phyloP scores from a whole-genome alignment of 1,284 basidiomycete genomes.

The Macrocystidia cucumis region DNA sequence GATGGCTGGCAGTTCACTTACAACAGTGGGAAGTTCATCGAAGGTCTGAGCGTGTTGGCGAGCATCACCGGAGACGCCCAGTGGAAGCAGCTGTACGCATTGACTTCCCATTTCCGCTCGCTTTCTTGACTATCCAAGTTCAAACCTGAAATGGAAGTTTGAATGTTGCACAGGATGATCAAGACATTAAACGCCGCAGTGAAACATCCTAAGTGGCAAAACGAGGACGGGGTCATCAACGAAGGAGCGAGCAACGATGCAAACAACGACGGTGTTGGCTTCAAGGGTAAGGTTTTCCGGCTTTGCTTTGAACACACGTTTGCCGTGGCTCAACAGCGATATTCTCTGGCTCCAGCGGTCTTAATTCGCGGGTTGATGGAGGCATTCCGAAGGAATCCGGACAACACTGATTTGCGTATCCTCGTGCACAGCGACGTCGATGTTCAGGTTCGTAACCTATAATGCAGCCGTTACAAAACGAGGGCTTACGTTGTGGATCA shows the following conservation, averaged over 20 bases:
- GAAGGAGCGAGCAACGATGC: conserved; percentile 30
- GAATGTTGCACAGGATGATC: conserved; percentile 28
- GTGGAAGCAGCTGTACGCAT: conserved; percentile 30
- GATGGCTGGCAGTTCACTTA: conserved; percentile 40
- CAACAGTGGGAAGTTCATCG: conserved; percentile 43
- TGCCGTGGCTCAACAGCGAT: not conserved
- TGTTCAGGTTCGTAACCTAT: conserved; percentile 30
- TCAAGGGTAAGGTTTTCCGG: conserved; percentile 32
- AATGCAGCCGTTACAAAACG: not conserved
- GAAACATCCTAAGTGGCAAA: conserved; percentile 35
- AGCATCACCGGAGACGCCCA: conserved; percentile 30
- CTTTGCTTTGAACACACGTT: not conserved
- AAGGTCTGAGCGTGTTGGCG: conserved; percentile 36
- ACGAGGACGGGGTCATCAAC: conserved; percentile 37
- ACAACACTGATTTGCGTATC: conserved; percentile 25
- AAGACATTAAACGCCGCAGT: conserved; percentile 28
- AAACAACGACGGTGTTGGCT: conserved; percentile 39
- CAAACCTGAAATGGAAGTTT: no score
- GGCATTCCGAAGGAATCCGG: conserved; percentile 27
- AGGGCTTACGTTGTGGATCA: conserved; percentile 11
- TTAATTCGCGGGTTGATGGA: conserved; percentile 40
- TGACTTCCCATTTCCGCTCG: not conserved
- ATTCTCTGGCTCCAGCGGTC: conserved; percentile 28
- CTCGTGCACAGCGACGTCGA: conserved; percentile 38
- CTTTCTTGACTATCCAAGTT: conserved; percentile 2